These are phyloP conservation scores for Penicillium hesseltinei DNA, from an alignment of 2,329 filamentous ascomycete genomes.

Conservation along the genomic window DNA sequence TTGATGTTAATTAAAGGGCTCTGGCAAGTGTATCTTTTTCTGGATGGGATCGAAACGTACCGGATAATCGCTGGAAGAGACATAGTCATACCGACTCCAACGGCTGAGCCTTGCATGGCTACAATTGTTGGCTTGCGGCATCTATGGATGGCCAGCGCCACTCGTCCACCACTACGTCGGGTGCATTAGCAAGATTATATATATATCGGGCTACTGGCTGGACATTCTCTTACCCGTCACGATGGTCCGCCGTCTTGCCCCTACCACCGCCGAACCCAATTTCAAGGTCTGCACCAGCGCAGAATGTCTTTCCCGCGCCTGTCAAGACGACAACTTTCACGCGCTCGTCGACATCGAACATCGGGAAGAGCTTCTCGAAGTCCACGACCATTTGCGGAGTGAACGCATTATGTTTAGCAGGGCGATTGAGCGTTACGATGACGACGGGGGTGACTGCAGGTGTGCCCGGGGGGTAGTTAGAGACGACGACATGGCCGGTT, in stretches of 20 bases:
- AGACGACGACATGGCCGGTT: conserved; percentile 36
- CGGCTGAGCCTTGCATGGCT: conserved; percentile 56
- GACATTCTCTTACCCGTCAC: conserved; percentile 49
- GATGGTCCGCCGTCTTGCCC: conserved; percentile 46
- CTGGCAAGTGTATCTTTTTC: too few relatives aligned
- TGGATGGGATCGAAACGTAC: conserved; percentile 11
- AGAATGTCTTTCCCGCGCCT: conserved; percentile 47
- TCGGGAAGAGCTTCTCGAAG: conserved; percentile 35
- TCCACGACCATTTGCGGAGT: conserved; percentile 52
- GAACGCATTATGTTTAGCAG: conserved; percentile 59
- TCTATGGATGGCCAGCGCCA: conserved; percentile 53
- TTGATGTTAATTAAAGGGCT: neutral
- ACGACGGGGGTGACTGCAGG: conserved; percentile 49
- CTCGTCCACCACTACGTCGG: conserved; percentile 26
- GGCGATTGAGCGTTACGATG: conserved; percentile 54
- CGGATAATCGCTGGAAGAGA: conserved; percentile 56
- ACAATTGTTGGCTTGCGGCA: conserved; percentile 58
- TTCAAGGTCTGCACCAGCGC: conserved; percentile 58
- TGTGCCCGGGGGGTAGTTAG: conserved; percentile 45
- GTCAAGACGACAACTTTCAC: conserved; percentile 58
- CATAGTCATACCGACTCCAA: conserved; percentile 60
- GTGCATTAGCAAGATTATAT: conserved; percentile 42
- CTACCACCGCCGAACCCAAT: conserved; percentile 48
- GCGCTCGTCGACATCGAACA: conserved; percentile 53
- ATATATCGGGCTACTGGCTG: neutral